phyloP scores from a whole-genome alignment of 2,329 filamentous ascomycete species.

The Fusarium nematophilum region DNA sequence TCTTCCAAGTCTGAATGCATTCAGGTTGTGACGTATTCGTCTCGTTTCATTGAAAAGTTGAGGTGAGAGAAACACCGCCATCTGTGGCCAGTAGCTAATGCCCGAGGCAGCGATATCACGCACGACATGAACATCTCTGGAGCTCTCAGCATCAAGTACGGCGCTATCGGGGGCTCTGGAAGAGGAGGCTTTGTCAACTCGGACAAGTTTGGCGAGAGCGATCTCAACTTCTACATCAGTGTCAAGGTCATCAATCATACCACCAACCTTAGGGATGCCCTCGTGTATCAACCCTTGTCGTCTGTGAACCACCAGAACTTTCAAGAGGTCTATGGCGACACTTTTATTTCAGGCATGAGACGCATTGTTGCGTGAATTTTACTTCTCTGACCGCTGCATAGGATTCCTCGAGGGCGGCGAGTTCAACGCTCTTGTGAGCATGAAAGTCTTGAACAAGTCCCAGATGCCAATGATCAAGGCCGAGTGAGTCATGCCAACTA shows the following conservation, averaged over 20 bases:
- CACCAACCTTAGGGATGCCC: background rate
- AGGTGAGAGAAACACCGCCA: too few species aligned
- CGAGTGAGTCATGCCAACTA: too few species aligned
- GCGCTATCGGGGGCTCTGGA: background rate
- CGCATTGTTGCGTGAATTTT: background rate
- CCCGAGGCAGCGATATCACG: constrained; percentile 3
- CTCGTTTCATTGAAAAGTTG: background rate
- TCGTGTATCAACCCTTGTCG: background rate
- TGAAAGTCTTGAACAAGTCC: background rate
- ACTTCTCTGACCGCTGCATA: too few species aligned
- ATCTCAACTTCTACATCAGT: constrained; percentile 12
- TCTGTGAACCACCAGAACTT: background rate
- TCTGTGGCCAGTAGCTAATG: too few species aligned
- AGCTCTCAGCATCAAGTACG: constrained; percentile 4
- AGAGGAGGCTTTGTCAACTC: background rate
- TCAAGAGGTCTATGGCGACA: constrained; percentile 2
- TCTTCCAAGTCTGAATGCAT: too few species aligned
- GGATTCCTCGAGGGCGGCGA: constrained; percentile 19
- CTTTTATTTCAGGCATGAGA: constrained; percentile 15
- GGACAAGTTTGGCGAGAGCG: constrained; percentile 11
- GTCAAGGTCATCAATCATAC: constrained; percentile 21
- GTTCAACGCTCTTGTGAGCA: constrained; percentile 7
- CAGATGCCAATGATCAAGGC: too few species aligned
- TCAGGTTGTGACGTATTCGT: background rate
- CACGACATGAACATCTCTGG: constrained; percentile 10